These are phyloP conservation scores for Dictyostelium firmibasis DNA, from an alignment of 78 protist genomes.

Conservation along the genomic window DNA sequence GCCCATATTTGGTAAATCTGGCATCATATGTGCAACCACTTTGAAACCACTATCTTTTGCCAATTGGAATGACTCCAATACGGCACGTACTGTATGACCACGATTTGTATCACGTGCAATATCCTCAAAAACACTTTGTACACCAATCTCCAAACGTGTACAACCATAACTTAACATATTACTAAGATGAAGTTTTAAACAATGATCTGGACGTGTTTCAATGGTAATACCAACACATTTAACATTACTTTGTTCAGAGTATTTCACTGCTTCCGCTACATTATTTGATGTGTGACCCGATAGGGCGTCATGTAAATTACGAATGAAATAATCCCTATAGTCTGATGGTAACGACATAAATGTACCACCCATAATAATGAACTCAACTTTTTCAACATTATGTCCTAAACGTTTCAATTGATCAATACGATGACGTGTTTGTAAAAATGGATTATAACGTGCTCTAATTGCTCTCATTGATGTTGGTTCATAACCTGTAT, in stretches of 20 bases:
- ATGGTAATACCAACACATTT: conserved; percentile 97
- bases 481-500: conserved; percentile 98
- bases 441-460: conserved; percentile 95
- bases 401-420: conserved; percentile 96
- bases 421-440: conserved; percentile 90
- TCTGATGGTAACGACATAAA: conserved; percentile 94
- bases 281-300: conserved; percentile 91
- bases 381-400: conserved; percentile 95
- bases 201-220: conserved; percentile 99
- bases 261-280: conserved; percentile 88
- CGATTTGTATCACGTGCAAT: conserved; percentile 92
- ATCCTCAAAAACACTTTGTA: conserved; percentile 95
- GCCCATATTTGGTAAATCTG: conserved; percentile 96
- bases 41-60: conserved; percentile 97
- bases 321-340: conserved; percentile 95
- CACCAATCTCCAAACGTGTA: conserved; percentile 96
- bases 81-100: conserved; percentile 94
- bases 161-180: conserved; percentile 92
- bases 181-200: conserved; percentile 89
- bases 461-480: conserved; percentile 98
- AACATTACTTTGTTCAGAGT: conserved; percentile 84
- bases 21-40: conserved; percentile 98
- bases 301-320: conserved; percentile 96
- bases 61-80: conserved; percentile 83
- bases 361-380: conserved; percentile 98